A percentile compares a stretch with the other conserved stretches of the same genome.
phyloP scores from a whole-genome alignment of 2,329 filamentous ascomycete genomes.

The Pseudogymnoascus destructans region DNA sequence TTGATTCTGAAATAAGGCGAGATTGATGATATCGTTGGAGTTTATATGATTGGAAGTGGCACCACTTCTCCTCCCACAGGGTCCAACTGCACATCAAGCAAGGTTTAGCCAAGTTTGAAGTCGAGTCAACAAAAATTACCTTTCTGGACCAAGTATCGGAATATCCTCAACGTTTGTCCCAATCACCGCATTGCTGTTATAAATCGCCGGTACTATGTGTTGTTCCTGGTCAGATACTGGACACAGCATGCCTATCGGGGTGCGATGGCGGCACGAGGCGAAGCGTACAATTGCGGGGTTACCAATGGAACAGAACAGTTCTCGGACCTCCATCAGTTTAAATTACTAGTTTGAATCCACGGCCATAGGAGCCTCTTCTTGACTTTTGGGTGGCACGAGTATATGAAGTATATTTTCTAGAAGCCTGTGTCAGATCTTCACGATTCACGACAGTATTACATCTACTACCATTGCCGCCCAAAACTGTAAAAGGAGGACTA shows the following conservation, averaged over 20 bases:
- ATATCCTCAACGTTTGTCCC: slow-evolving; percentile 4
- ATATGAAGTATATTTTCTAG: not conserved
- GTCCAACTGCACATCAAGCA: not conserved
- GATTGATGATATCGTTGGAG: not conserved
- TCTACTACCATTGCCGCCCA: too few relatives aligned
- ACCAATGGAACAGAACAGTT: not conserved
- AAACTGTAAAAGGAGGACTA: not conserved
- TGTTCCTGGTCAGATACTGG: not conserved
- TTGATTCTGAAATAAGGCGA: not conserved
- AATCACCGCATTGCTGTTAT: slow-evolving; percentile 6
- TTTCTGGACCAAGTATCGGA: not conserved
- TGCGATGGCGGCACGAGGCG: slow-evolving; percentile 1
- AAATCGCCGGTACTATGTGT: not conserved
- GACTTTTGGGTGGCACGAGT: not conserved
- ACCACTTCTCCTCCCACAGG: not conserved
- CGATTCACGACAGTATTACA: not conserved
- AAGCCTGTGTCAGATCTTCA: not conserved
- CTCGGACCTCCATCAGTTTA: not conserved
- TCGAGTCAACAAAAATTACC: not conserved
- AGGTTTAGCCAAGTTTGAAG: slow-evolving; percentile 1
- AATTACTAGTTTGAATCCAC: not conserved
- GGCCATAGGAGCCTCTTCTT: not conserved
- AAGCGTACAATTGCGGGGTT: not conserved
- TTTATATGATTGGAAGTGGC: not conserved
- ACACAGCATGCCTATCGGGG: not conserved